Conservation (phyloP, 1,284 basidiomycete species). For the Hemileia vastatrix region DNA sequence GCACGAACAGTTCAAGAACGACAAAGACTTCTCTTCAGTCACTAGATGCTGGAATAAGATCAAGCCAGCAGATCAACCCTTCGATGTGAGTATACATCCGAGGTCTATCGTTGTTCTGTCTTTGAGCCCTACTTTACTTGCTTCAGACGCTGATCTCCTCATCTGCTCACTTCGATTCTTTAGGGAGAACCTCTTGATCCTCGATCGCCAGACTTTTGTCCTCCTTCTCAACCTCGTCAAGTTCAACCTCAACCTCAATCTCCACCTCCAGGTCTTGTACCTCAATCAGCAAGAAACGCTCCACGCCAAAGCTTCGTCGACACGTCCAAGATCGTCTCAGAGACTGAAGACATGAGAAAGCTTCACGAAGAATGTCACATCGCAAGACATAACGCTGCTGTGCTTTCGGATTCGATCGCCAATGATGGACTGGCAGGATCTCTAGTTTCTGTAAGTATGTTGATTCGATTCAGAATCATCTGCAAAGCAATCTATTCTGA, state of each 20-base stretch:
- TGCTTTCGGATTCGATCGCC: constrained; percentile 30
- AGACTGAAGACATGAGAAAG: constrained; percentile 30
- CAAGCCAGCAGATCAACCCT: constrained; percentile 29
- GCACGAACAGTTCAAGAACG: constrained; percentile 29
- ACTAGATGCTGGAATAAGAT: constrained; percentile 38
- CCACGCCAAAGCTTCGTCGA: background rate
- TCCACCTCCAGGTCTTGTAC: background rate
- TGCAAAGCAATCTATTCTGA: constrained; percentile 15
- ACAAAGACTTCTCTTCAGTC: constrained; percentile 28
- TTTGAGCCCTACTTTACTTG: no score
- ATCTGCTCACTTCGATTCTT: no score
- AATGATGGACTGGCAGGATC: constrained; percentile 11
- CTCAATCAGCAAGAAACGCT: background rate
- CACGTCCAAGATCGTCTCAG: constrained; percentile 6
- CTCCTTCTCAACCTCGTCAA: background rate
- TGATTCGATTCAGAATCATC: background rate
- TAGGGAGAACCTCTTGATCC: constrained; percentile 5
- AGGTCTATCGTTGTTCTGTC: no score
- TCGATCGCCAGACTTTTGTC: background rate
- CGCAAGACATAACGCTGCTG: constrained; percentile 28
- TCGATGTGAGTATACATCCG: no score
- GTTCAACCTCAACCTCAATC: background rate
- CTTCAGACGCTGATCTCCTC: no score
- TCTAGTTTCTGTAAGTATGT: constrained; percentile 19
- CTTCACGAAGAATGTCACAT: constrained; percentile 35